Evolutionary conservation across 495 filamentous ascomycete species (phyloP).

Genomic region (Penicillium antarcticum): DNA sequence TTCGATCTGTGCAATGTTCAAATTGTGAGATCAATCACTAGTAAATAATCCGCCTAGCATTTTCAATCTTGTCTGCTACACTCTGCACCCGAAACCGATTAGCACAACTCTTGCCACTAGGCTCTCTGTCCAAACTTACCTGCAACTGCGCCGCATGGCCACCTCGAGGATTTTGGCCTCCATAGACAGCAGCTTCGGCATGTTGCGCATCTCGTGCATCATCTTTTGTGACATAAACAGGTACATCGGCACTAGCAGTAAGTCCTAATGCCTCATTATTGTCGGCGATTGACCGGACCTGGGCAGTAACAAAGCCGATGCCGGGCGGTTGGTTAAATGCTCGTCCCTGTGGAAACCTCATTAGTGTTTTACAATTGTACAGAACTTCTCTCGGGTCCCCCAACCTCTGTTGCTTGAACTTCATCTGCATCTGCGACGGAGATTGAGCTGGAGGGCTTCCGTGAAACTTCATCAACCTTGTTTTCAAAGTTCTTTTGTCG

Average conservation of each 20-base stretch:
- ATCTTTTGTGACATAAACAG: conserved; percentile 32
- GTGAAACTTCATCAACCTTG: conserved; percentile 29
- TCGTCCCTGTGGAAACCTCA: conserved; percentile 19
- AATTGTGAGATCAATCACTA: neutral
- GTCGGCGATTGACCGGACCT: conserved; percentile 35
- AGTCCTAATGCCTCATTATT: conserved; percentile 31
- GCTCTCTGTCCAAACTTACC: conserved; percentile 16
- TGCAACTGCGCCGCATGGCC: conserved; percentile 33
- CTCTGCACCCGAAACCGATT: conserved; percentile 18
- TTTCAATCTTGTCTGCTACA: conserved; percentile 31
- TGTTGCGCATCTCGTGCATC: conserved; percentile 34
- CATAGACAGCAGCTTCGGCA: conserved; percentile 28
- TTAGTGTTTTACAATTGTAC: neutral
- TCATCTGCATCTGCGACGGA: conserved; percentile 32
- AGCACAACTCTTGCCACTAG: conserved; percentile 1
- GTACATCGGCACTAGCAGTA: conserved; percentile 16
- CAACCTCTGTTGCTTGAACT: conserved; percentile 31
- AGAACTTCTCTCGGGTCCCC: neutral
- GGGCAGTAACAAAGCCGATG: conserved; percentile 27
- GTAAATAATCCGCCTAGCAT: conserved; percentile 8
- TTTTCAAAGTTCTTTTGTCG: conserved; percentile 38
- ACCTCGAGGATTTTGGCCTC: conserved; percentile 26
- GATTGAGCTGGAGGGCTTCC: conserved; percentile 32
- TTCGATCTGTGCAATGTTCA: no score
- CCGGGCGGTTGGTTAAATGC: conserved; percentile 35